Evolutionary conservation across 768 basidiomycete genomes (phyloP).

Genomic region (Tylopilus vinaceipallidus): DNA sequence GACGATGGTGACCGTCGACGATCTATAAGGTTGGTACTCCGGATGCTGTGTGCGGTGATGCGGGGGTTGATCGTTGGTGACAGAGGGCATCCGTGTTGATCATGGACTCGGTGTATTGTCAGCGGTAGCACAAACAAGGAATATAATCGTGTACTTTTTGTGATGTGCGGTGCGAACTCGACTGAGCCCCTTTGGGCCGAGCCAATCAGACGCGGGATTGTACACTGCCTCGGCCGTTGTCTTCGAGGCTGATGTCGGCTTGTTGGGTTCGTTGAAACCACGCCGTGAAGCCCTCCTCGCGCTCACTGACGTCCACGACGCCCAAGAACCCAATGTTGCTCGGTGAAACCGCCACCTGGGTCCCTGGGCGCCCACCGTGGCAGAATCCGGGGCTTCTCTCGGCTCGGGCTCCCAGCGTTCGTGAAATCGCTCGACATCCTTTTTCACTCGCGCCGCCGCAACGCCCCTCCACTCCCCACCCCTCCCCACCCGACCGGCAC

Average conservation of each 20-base stretch:
- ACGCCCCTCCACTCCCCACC: background rate
- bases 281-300: background rate
- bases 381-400: slow-evolving; percentile 33
- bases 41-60: background rate
- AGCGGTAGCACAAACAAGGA: background rate
- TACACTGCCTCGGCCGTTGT: slow-evolving; percentile 30
- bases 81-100: slow-evolving; percentile 17
- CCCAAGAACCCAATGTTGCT: background rate
- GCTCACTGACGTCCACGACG: slow-evolving; percentile 3
- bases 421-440: slow-evolving; percentile 10
- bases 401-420: slow-evolving; percentile 22
- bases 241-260: slow-evolving; percentile 18
- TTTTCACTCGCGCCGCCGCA: slow-evolving; percentile 16
- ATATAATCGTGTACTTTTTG: slow-evolving; percentile 12
- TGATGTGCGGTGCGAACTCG: slow-evolving; percentile 1
- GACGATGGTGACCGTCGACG: slow-evolving; percentile 47
- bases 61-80: background rate
- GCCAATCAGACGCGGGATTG: slow-evolving; percentile 25
- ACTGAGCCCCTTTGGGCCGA: background rate
- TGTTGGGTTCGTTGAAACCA: slow-evolving; percentile 6
- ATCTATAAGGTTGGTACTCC: slow-evolving; percentile 21
- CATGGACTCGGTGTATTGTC: background rate
- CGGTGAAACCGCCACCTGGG: slow-evolving; percentile 4
- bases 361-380: slow-evolving; percentile 32
- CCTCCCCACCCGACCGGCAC: background rate